Percentiles rank a stretch among this genome's conserved stretches.
Evolutionary conservation across 805 yeast genomes (phyloP).

Genomic region (Starmerella floricola): DNA sequence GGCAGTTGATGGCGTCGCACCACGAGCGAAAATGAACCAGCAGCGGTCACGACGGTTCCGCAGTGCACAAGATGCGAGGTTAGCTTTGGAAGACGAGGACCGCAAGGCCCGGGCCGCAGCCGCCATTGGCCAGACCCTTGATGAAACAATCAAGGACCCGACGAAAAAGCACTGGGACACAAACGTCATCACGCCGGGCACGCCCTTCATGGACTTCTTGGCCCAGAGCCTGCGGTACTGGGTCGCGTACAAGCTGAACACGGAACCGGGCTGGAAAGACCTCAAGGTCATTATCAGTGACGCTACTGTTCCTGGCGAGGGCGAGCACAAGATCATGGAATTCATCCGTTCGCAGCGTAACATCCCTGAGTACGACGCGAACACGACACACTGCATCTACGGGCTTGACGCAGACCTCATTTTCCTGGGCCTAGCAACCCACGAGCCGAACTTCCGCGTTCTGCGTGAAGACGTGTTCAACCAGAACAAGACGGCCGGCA

Average conservation of each 20-base stretch:
- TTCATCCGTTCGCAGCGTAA: conserved; percentile 82
- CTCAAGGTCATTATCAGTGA: conserved; percentile 85
- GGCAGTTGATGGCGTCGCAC: conserved; percentile 99
- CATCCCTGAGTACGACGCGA: conserved; percentile 78
- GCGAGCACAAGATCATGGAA: conserved; percentile 97
- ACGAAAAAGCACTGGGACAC: conserved; percentile 82
- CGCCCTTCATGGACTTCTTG: conserved; percentile 89
- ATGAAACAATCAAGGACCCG: conserved; percentile 57
- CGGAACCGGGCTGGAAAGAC: conserved; percentile 88
- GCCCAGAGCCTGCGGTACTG: conserved; percentile 78
- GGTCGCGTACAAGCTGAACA: conserved; percentile 77
- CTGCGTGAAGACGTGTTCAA: conserved; percentile 95
- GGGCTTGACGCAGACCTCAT: conserved; percentile 97
- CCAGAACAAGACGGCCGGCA: conserved; percentile 40
- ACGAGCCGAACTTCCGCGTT: conserved; percentile 91
- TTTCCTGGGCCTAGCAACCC: conserved; percentile 90
- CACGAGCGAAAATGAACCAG: conserved; percentile 95
- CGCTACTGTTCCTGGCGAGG: conserved; percentile 98
- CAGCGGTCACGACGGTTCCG: conserved; percentile 89
- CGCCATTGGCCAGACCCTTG: conserved; percentile 64
- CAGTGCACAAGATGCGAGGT: conserved; percentile 77
- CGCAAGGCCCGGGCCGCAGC: conserved; percentile 30
- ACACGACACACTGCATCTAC: conserved; percentile 89
- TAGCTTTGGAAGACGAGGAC: conserved; percentile 48
- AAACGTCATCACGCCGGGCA: conserved; percentile 96